A percentile compares a stretch with the other conserved stretches of the same genome.
Evolutionary conservation across 345 rosid genomes (phyloP).

Genomic region (Brassica nigra): DNA sequence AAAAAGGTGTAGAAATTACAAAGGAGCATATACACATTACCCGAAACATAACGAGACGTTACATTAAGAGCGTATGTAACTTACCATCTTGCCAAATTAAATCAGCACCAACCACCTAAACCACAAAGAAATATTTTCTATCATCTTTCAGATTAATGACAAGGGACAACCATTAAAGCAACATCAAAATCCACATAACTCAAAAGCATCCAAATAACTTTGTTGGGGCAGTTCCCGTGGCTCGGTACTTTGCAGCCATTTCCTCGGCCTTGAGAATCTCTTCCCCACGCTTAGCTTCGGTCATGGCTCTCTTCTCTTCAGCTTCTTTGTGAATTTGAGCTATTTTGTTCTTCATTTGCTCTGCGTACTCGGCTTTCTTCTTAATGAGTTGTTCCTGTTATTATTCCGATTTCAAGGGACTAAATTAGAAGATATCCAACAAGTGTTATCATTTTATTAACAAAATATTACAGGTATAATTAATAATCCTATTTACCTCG

Average conservation of each 20-base stretch:
- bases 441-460: background rate
- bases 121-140: background rate
- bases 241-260: constrained; percentile 75
- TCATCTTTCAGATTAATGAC: background rate
- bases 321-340: constrained; percentile 78
- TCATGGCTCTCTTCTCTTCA: constrained; percentile 76
- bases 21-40: background rate
- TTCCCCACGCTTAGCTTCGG: constrained; percentile 80
- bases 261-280: constrained; percentile 92
- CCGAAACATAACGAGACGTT: background rate
- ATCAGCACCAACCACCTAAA: background rate
- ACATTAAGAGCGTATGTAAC: constrained; percentile 1
- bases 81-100: background rate
- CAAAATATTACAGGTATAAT: background rate
- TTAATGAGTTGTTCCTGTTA: constrained; percentile 72
- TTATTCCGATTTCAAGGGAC: background rate
- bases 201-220: constrained; percentile 48
- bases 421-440: background rate
- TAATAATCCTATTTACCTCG: constrained; percentile 13
- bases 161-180: background rate
- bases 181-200: background rate
- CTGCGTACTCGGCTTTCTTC: constrained; percentile 72
- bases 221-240: constrained; percentile 73
- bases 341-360: constrained; percentile 83
- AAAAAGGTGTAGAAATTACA: background rate